Conservation (phyloP, 164 flowering plant species). For the Malania oleifera region DNA sequence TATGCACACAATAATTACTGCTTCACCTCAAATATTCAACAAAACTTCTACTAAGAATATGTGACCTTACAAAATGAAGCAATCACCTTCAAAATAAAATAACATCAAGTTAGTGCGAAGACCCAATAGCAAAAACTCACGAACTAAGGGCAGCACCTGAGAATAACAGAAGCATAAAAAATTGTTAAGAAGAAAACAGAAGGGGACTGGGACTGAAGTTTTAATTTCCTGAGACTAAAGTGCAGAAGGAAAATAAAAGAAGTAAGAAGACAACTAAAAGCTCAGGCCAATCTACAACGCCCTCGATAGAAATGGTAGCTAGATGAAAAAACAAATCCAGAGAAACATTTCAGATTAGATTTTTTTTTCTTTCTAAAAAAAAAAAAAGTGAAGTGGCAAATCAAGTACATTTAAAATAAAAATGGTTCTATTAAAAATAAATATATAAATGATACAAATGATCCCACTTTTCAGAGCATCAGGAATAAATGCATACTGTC, state of each 20-base stretch:
- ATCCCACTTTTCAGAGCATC: not conserved
- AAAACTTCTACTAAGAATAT: not conserved
- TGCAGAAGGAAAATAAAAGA: not conserved
- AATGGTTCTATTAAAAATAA: no score
- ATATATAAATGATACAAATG: no score
- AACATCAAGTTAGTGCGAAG: slow-evolving; percentile 91
- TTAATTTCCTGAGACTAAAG: no score
- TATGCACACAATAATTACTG: not conserved
- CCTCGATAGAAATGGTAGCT: no score
- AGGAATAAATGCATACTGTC: slow-evolving; percentile 39
- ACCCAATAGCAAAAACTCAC: slow-evolving; percentile 68
- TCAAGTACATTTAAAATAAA: no score
- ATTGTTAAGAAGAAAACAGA: not conserved
- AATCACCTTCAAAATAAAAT: slow-evolving; percentile 93
- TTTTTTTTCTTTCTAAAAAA: no score
- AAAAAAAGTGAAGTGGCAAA: no score
- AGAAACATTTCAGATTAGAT: no score
- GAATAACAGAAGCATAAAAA: slow-evolving; percentile 10
- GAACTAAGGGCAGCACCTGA: slow-evolving; percentile 80
- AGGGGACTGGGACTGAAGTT: not conserved
- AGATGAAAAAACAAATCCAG: no score
- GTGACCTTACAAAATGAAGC: not conserved
- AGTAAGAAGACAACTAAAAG: no score
- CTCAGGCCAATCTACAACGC: no score
- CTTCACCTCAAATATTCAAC: not conserved